Evolutionary conservation across 2,329 filamentous ascomycete species (phyloP).

Genomic region (Didymella segeticola): DNA sequence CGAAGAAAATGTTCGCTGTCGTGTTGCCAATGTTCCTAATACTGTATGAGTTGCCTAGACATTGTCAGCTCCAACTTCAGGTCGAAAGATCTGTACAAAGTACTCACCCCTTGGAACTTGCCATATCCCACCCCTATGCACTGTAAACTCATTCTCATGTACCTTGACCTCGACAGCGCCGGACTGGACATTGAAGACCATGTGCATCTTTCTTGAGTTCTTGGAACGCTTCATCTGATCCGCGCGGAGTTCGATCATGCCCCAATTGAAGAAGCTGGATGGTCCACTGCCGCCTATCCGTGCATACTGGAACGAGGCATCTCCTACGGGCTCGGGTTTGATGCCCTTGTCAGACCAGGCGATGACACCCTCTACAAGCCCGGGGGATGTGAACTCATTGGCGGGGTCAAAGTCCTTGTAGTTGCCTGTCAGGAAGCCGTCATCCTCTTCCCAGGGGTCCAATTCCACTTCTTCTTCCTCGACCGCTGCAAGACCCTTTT

Average conservation of each 20-base stretch:
- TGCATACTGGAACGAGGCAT: conserved; percentile 81
- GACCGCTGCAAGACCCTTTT: conserved; percentile 41
- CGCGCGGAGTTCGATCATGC: conserved; percentile 86
- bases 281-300: conserved; percentile 69
- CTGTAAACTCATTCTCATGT: conserved; percentile 77
- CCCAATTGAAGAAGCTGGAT: conserved; percentile 81
- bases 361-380: conserved; percentile 60
- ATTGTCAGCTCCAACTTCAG: background rate
- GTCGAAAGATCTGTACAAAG: background rate
- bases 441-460: conserved; percentile 75
- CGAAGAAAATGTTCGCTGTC: conserved; percentile 85
- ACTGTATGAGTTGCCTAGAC: conserved; percentile 86
- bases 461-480: conserved; percentile 63
- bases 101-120: conserved; percentile 90
- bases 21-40: conserved; percentile 80
- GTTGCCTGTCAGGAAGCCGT: conserved; percentile 68
- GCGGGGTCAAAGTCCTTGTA: conserved; percentile 69
- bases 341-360: conserved; percentile 66
- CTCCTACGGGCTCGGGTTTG: conserved; percentile 63
- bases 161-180: conserved; percentile 84
- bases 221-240: conserved; percentile 85
- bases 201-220: conserved; percentile 94
- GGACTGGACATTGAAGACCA: conserved; percentile 90
- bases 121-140: conserved; percentile 87
- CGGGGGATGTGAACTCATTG: conserved; percentile 62